These are phyloP conservation scores for Sorghum bicolor DNA, from an alignment of 176 grass and related monocot species.

Conservation along the genomic window Sorghum_bicolor_NCBIv3 NC_012878.2:56153001-56153500, in stretches of 20 bases:
- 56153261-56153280: neutral
- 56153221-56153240: neutral
- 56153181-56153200: neutral
- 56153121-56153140: too few species aligned
- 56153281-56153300: neutral
- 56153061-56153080: too few species aligned
- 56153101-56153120: too few species aligned
- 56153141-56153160: too few species aligned
- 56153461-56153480: neutral
- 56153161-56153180: too few species aligned
- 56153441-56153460: neutral
- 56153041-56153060: too few species aligned
- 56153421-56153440: neutral
- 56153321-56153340: slow-evolving; percentile 1
- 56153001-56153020: too few species aligned
- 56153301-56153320: neutral
- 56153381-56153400: neutral
- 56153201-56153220: neutral
- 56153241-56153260: neutral
- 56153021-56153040: too few species aligned
- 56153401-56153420: neutral
- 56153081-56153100: too few species aligned
- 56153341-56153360: slow-evolving; percentile 5
- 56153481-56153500: neutral
- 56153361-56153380: neutral